These are phyloP conservation scores for Cyathus striatus DNA, from an alignment of 768 basidiomycete genomes.

Conservation along the genomic window DNA sequence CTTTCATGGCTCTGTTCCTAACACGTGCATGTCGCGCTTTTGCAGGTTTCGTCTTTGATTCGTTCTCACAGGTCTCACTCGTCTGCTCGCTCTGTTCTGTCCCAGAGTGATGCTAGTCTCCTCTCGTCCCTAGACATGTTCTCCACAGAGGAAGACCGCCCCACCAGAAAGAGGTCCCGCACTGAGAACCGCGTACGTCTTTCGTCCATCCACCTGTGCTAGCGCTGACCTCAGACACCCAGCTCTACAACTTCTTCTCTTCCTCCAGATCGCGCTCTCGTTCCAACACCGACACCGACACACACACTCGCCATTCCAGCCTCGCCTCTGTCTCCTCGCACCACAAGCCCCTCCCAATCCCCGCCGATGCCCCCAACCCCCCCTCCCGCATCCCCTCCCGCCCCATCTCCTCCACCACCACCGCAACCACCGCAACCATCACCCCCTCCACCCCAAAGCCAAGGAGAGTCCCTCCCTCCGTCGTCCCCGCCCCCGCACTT, in stretches of 20 bases:
- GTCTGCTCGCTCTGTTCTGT: neutral
- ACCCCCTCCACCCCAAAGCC: slow-evolving; percentile 50
- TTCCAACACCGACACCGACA: slow-evolving; percentile 22
- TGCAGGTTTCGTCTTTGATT: slow-evolving; percentile 34
- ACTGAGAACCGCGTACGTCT: slow-evolving; percentile 41
- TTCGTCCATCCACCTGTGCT: slow-evolving; percentile 4
- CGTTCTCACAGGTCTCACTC: slow-evolving; percentile 27
- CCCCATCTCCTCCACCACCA: slow-evolving; percentile 62
- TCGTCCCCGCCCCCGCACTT: slow-evolving; percentile 17
- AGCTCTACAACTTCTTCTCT: slow-evolving; percentile 61
- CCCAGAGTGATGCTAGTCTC: slow-evolving; percentile 28
- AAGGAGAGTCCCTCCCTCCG: slow-evolving; percentile 18
- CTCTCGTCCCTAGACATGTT: slow-evolving; percentile 17
- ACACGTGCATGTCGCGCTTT: slow-evolving; percentile 39
- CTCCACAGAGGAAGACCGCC: slow-evolving; percentile 29
- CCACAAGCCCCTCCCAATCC: slow-evolving; percentile 10
- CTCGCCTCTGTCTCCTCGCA: no score
- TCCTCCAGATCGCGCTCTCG: slow-evolving; percentile 61
- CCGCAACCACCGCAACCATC: slow-evolving; percentile 56
- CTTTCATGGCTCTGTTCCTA: slow-evolving; percentile 27
- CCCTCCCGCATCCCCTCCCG: slow-evolving; percentile 47
- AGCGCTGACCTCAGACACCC: slow-evolving; percentile 4
- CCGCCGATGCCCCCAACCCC: slow-evolving; percentile 36
- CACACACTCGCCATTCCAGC: slow-evolving; percentile 8
- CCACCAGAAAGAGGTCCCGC: slow-evolving; percentile 29